Evolutionary conservation across 768 basidiomycete species (phyloP).

Genomic region (Paxillus involutus): DNA sequence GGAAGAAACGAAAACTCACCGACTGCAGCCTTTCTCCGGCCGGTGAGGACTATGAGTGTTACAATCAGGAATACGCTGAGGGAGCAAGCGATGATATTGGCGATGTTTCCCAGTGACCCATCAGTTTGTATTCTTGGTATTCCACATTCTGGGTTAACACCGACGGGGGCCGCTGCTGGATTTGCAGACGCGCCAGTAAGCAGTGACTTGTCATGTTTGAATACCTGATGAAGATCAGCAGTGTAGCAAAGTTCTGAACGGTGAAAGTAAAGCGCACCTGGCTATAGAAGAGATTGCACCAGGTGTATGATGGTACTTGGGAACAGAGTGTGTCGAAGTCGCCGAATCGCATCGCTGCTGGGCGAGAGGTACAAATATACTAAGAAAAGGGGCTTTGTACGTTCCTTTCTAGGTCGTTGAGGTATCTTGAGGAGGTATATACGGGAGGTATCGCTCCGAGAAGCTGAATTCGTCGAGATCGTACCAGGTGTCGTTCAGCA

Average conservation of each 20-base stretch:
- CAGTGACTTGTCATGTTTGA: constrained; percentile 29
- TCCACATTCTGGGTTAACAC: constrained; percentile 79
- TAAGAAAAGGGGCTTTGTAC: constrained; percentile 1
- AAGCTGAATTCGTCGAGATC: constrained; percentile 19
- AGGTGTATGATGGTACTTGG: constrained; percentile 75
- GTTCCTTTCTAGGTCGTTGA: constrained; percentile 1
- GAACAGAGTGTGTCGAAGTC: constrained; percentile 71
- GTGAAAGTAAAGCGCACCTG: constrained; percentile 51
- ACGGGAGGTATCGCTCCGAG: constrained; percentile 19
- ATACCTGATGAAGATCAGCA: constrained; percentile 39
- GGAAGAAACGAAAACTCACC: constrained; percentile 48
- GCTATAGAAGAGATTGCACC: constrained; percentile 94
- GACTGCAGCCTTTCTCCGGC: constrained; percentile 83
- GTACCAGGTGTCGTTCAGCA: constrained; percentile 24
- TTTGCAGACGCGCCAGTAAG: constrained; percentile 45
- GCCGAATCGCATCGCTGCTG: constrained; percentile 58
- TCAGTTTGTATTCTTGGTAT: constrained; percentile 61
- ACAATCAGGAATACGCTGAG: constrained; percentile 63
- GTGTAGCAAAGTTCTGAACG: constrained; percentile 1
- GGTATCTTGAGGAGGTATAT: constrained; percentile 16
- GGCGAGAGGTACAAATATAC: neutral
- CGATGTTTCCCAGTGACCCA: constrained; percentile 76
- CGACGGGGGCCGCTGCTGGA: constrained; percentile 65
- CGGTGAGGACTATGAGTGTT: constrained; percentile 55
- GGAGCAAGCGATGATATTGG: constrained; percentile 82